These are phyloP conservation scores for Handroanthus guayacan DNA, from an alignment of 257 asterid species.

Conservation along the genomic window DNA sequence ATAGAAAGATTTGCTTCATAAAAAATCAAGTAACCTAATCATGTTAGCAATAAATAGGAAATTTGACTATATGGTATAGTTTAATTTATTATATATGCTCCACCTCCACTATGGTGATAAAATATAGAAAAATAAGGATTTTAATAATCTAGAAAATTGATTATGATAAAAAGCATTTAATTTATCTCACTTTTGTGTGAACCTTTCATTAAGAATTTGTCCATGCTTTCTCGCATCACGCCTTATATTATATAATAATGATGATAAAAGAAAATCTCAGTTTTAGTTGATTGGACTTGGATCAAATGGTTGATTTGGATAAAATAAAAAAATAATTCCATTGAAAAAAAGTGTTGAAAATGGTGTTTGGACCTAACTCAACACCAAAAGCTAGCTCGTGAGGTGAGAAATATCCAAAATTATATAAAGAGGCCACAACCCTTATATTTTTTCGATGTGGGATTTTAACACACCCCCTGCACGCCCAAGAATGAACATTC, in stretches of 20 bases:
- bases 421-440: no score
- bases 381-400: no score
- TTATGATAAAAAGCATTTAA: no score
- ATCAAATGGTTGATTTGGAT: neutral
- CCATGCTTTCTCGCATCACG: constrained; percentile 31
- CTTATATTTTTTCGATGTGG: no score
- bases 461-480: no score
- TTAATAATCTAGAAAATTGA: no score
- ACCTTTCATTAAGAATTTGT: neutral
- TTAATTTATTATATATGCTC: neutral
- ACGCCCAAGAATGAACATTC: no score
- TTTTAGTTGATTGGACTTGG: constrained; percentile 15
- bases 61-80: neutral
- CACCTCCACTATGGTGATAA: neutral
- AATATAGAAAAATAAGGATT: neutral
- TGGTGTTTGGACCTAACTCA: no score
- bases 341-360: neutral
- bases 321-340: neutral
- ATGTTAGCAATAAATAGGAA: neutral
- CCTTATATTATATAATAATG: neutral
- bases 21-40: neutral
- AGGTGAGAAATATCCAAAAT: no score
- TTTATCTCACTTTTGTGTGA: neutral
- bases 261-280: neutral
- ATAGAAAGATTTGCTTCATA: constrained; percentile 20